Conservation (phyloP, 2,329 filamentous ascomycete genomes). For the Botrytis cinerea region DNA sequence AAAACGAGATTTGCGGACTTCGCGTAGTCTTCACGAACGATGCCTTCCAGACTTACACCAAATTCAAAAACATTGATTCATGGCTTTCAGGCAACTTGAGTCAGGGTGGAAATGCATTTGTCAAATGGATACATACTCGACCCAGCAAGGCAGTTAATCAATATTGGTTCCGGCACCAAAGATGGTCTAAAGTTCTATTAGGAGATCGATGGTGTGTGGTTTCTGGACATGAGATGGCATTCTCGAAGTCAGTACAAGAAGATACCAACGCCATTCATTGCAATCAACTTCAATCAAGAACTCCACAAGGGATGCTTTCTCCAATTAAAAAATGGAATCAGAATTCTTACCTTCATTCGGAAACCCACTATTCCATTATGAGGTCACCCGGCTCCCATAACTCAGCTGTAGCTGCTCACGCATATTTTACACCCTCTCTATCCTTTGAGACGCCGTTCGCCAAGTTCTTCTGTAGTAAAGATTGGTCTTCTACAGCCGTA, state of each 20-base stretch:
- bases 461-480: background rate
- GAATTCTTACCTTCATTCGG: background rate
- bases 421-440: background rate
- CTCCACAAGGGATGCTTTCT: background rate
- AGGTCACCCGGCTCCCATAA: background rate
- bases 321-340: no score
- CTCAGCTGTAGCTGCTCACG: background rate
- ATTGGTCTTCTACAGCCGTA: slow-evolving; percentile 9
- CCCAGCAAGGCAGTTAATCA: background rate
- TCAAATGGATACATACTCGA: slow-evolving; percentile 10
- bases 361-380: background rate
- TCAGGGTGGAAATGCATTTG: background rate
- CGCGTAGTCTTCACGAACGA: background rate
- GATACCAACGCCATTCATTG: background rate
- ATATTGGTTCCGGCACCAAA: slow-evolving; percentile 13
- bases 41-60: slow-evolving; percentile 2
- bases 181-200: background rate
- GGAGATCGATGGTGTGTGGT: slow-evolving; percentile 9
- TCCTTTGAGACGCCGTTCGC: background rate
- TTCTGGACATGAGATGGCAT: slow-evolving; percentile 8
- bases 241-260: background rate
- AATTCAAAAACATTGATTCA: background rate
- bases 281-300: background rate
- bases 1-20: background rate
- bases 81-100: background rate